Evolutionary conservation across 208 protist species (phyloP).

Genomic region (Trichomonas tenax): DNA sequence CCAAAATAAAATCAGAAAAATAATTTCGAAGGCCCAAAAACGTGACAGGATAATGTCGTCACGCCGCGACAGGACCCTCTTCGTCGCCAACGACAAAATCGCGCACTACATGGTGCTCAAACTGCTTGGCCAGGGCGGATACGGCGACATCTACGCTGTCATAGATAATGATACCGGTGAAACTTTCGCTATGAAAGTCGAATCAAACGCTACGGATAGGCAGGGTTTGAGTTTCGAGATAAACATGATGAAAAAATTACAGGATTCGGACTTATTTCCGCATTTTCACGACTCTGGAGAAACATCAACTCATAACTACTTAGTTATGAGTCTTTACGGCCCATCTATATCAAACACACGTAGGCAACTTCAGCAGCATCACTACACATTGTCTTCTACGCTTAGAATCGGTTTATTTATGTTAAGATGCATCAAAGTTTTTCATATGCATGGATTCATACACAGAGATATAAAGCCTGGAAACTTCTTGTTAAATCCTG

Average conservation of each 20-base stretch:
- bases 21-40: no score
- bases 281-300: background rate
- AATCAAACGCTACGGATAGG: background rate
- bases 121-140: background rate
- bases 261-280: background rate
- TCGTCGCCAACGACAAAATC: background rate
- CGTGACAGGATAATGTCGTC: background rate
- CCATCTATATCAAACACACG: slow-evolving; percentile 7
- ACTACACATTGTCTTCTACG: background rate
- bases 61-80: background rate
- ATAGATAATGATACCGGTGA: background rate
- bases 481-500: background rate
- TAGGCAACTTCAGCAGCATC: background rate
- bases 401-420: background rate
- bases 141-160: slow-evolving; percentile 4
- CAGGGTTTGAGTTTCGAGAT: background rate
- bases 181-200: background rate
- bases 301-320: background rate
- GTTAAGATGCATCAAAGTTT: background rate
- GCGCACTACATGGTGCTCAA: background rate
- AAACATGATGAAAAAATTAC: background rate
- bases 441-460: background rate
- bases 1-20: no score
- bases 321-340: background rate
- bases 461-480: background rate